Base-by-base conservation (phyloP, 2,329 filamentous ascomycete species). In the Talaromyces funiculosus region DNA sequence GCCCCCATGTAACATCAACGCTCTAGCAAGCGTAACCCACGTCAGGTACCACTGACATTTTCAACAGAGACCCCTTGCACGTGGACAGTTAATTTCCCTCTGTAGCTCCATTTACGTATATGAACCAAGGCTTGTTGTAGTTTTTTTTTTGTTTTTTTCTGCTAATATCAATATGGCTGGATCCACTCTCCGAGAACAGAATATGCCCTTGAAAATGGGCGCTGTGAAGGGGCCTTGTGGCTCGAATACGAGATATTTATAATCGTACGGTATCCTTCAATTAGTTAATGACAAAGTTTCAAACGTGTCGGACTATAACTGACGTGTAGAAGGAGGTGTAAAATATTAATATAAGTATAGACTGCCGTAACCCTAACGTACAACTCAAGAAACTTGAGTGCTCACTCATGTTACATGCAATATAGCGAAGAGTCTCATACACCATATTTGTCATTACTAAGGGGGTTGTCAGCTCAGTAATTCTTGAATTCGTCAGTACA, bases 1-100 rank as follows among this genome's bases (percentile, higher is more conserved):
- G 54, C 54, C 54, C 54, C 54, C 54, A 57, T 57, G 54, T 57
- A 57, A 57, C 54, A 57, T 45, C 12, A 31, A 16, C 4, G 4
- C 26, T 31, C 38, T n/a, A 16, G 18, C 12, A 45, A 20, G n/a
- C 16, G 45, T 12, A 20, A 49, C 45, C 45, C 45, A 31, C 18
- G 45, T 20, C 45, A 1, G 7, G 6, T 51, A 51, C 5, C 26
- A 33, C n/a, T 24, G n/a, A 14, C n/a, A n/a, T n/a, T n/a, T n/a
- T n/a, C n/a, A 7, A 16, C 9, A 10, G 29, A 57, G 6, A 10
- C 6, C 8, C 16, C 18, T 22, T 22, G n/a, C 47, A 51, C 47
- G 47, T 51, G 29, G 29, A 51, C 14, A 2, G 4, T 8, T 6
- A 35, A 6, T 16, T 7, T 7, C 2, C 20, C n/a, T 20, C 12